These are phyloP conservation scores for Populus simonii DNA, from an alignment of 345 rosid genomes.

Conservation along the genomic window DNA sequence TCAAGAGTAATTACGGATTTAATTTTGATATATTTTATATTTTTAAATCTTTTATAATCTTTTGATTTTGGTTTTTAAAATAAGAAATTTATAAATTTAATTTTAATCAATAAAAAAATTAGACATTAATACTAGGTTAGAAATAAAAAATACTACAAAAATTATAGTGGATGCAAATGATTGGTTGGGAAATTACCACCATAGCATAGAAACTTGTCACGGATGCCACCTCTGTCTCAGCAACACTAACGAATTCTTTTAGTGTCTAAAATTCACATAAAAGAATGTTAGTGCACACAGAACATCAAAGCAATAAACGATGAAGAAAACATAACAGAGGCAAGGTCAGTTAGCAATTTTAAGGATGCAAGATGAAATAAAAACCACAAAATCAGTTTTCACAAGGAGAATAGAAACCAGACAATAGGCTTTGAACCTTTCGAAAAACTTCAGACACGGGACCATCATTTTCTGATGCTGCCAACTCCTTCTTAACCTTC, in stretches of 20 bases:
- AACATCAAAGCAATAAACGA: not conserved
- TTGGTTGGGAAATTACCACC: slow-evolving; percentile 62
- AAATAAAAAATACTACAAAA: too few relatives aligned
- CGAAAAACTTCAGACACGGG: slow-evolving; percentile 86
- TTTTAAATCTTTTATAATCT: too few relatives aligned
- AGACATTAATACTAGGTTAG: too few relatives aligned
- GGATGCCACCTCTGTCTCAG: slow-evolving; percentile 77
- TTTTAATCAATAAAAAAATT: too few relatives aligned
- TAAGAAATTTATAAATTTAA: too few relatives aligned
- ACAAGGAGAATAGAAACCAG: not conserved
- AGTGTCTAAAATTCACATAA: slow-evolving; percentile 47
- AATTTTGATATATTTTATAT: too few relatives aligned
- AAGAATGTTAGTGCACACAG: slow-evolving; percentile 17
- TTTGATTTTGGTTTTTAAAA: too few relatives aligned
- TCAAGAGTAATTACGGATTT: too few relatives aligned
- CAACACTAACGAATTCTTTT: slow-evolving; percentile 65
- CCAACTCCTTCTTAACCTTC: slow-evolving; percentile 84
- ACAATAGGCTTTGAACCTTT: slow-evolving; percentile 43
- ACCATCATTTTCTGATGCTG: slow-evolving; percentile 87
- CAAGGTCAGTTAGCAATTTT: slow-evolving; percentile 1
- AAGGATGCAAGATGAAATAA: not conserved
- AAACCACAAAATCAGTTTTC: slow-evolving; percentile 6
- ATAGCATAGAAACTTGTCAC: slow-evolving; percentile 73
- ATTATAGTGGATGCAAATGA: not conserved
- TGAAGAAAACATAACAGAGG: not conserved